Evolutionary conservation across 1,284 basidiomycete species (phyloP).

Genomic region (Laetiporus sulphureus): DNA sequence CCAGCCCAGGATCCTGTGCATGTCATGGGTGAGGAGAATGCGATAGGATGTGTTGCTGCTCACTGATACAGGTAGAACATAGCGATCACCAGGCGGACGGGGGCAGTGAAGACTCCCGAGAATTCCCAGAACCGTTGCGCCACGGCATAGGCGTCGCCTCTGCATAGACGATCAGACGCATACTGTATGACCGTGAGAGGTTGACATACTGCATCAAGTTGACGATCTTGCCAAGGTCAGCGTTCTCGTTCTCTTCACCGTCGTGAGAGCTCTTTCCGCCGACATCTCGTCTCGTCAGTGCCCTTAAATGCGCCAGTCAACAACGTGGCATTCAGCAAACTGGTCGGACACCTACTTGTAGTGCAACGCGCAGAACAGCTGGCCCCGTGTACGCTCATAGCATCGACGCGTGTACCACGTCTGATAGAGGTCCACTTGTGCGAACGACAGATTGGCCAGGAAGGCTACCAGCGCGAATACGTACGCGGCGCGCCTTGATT

Average conservation of each 20-base stretch:
- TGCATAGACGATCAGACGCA: conserved; percentile 1
- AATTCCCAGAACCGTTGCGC: conserved; percentile 69
- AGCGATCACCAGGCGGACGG: conserved; percentile 71
- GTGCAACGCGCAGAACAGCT: conserved; percentile 67
- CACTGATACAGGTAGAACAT: conserved; percentile 71
- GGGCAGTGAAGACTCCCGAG: conserved; percentile 60
- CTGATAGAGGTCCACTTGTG: conserved; percentile 60
- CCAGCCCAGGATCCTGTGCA: conserved; percentile 70
- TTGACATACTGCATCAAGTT: conserved; percentile 69
- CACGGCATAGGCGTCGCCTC: conserved; percentile 67
- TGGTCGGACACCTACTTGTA: conserved; percentile 35
- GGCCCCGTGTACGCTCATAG: conserved; percentile 61
- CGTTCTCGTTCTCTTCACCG: conserved; percentile 37
- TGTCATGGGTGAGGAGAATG: conserved; percentile 1
- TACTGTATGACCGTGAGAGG: not conserved
- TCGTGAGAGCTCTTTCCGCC: conserved; percentile 41
- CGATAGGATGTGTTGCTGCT: not conserved
- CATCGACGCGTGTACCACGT: conserved; percentile 59
- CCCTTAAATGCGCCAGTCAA: conserved; percentile 21
- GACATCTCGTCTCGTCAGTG: conserved; percentile 52
- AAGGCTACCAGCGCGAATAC: conserved; percentile 65
- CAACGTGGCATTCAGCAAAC: not conserved
- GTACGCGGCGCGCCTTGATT: conserved; percentile 52
- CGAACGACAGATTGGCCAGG: conserved; percentile 61
- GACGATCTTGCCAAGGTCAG: conserved; percentile 65